Conservation (phyloP, 2,329 filamentous ascomycete species). For the Sporothrix schenckii region DNA sequence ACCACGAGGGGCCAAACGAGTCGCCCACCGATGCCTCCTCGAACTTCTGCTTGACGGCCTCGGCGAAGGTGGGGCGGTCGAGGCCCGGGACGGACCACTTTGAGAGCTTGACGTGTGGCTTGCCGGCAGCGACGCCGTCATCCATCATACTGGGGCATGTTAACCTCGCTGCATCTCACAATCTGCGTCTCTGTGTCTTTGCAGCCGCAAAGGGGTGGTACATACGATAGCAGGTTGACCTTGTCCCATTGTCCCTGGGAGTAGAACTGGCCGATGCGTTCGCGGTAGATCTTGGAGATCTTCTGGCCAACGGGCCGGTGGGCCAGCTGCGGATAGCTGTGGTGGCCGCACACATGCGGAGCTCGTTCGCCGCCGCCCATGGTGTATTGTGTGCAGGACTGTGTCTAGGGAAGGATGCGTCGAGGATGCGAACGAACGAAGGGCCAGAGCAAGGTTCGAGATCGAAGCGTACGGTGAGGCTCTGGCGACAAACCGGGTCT, state of each 20-base stretch:
- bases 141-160: conserved; percentile 64
- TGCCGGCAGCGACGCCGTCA: conserved; percentile 67
- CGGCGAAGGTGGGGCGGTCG: conserved; percentile 80
- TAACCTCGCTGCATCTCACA: not conserved
- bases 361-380: conserved; percentile 38
- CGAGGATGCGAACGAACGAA: not conserved
- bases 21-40: conserved; percentile 72
- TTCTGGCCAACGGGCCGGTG: conserved; percentile 38
- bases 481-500: conserved; percentile 3
- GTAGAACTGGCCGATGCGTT: conserved; percentile 38
- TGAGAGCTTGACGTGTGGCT: conserved; percentile 78
- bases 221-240: conserved; percentile 39
- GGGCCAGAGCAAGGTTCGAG: not conserved
- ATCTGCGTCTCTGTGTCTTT: no score
- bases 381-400: conserved; percentile 24
- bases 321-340: conserved; percentile 38
- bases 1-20: conserved; percentile 91
- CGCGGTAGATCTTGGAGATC: conserved; percentile 37
- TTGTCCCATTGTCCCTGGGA: conserved; percentile 37
- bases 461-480: not conserved
- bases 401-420: not conserved
- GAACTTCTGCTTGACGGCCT: conserved; percentile 77
- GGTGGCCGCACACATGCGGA: conserved; percentile 30
- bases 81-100: conserved; percentile 83
- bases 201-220: not conserved